Percentiles rank a stretch among this genome's conserved stretches.
These are phyloP conservation scores for Auricularia sp. DNA, from an alignment of 768 basidiomycete genomes.

Conservation along the genomic window DNA sequence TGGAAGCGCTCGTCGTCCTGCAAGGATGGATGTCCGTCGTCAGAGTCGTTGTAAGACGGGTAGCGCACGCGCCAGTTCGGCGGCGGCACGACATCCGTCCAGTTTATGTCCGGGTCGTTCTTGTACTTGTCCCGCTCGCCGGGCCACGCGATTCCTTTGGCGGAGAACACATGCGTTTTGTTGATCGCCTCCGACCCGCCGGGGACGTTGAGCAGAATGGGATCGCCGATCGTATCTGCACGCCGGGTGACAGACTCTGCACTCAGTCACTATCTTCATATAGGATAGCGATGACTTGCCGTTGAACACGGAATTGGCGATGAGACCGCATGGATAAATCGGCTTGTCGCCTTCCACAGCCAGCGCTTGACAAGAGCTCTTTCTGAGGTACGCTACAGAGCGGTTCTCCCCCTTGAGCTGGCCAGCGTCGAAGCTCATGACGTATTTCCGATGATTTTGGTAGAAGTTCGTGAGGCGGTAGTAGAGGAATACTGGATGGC, in stretches of 20 bases:
- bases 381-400: slow-evolving; percentile 36
- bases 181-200: slow-evolving; percentile 26
- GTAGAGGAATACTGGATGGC: slow-evolving; percentile 75
- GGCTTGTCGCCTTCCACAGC: slow-evolving; percentile 39
- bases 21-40: slow-evolving; percentile 65
- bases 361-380: slow-evolving; percentile 83
- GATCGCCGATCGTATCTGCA: slow-evolving; percentile 62
- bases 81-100: slow-evolving; percentile 71
- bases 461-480: slow-evolving; percentile 96
- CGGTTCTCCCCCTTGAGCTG: slow-evolving; percentile 73
- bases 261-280: too few relatives aligned
- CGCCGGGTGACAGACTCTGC: neutral
- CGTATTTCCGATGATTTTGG: slow-evolving; percentile 97
- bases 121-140: slow-evolving; percentile 89
- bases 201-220: slow-evolving; percentile 43
- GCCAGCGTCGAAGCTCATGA: slow-evolving; percentile 75
- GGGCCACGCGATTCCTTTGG: slow-evolving; percentile 86
- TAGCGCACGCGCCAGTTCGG: slow-evolving; percentile 79
- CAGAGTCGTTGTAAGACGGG: slow-evolving; percentile 48
- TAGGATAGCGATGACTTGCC: neutral
- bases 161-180: slow-evolving; percentile 61
- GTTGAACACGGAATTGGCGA: slow-evolving; percentile 95
- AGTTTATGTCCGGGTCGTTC: slow-evolving; percentile 47
- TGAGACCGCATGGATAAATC: slow-evolving; percentile 92
- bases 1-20: slow-evolving; percentile 84